Evolutionary conservation across 2,329 filamentous ascomycete genomes (phyloP), one percentile per base, ranked within the genome.

Genomic region (Sphaceloma murrayae): DNA sequence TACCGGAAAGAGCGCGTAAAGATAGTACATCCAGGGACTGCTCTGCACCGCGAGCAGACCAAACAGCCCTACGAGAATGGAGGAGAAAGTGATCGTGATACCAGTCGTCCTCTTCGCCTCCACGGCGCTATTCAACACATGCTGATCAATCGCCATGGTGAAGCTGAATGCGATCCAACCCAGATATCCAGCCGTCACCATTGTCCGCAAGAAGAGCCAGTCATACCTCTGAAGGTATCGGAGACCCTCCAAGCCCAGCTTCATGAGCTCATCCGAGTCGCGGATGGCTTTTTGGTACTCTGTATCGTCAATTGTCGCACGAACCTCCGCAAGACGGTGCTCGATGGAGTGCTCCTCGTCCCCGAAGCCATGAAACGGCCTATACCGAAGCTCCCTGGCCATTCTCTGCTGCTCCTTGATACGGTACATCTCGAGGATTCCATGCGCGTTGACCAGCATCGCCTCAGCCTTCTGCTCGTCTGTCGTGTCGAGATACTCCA

Each of bases 221-320:
- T 98, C 91, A 56, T 98, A 98, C 0, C 88, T 98, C 63, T 98
- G 91, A 18, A 98, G 73, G 60, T 98, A 98, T 40, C 91, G 77
- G 48, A 98, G 68, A 5, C 91, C 91, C 49, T 86, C 75, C 1
- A 98, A 72, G 1, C 78, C 82, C 40, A 85, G 66, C 48, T 82
- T 74, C 48, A 96, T 83, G 10, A 98, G 70, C 19, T 78, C 75
- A 31, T 82, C 78, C 1, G 85, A 86, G 54, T 84, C 75, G 46
- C 77, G 69, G 53, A 96, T 94, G 1, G 89, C 85, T 53, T 85
- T 75, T 46, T 89, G 78, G 51, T 80, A 79, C 34, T 75, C 69
- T 5, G 75, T 78, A 7, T 65, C 64, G 10, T 76, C 68, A 44
- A 96, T 89, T 5, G 86, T 65, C 7, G 67, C 59, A 48, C 75